Evolutionary conservation across 73 alveolate species (phyloP).

Genomic region (Symbiodinium pilosum): DNA sequence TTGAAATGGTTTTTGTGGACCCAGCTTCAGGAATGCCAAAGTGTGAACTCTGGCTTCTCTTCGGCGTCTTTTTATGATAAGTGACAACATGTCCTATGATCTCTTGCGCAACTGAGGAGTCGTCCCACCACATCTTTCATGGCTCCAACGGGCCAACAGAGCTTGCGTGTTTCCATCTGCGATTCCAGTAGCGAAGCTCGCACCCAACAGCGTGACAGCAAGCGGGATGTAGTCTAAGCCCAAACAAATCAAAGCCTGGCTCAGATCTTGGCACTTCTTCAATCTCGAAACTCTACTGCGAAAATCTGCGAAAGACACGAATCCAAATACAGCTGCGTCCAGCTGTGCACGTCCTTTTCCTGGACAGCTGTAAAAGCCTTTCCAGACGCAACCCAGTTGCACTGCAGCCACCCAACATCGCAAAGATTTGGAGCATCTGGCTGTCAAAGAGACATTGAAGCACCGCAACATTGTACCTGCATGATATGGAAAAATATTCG

Average conservation of each 20-base stretch:
- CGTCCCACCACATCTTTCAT: slow-evolving; percentile 20
- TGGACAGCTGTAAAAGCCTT: no score
- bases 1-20: no score
- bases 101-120: slow-evolving; percentile 6
- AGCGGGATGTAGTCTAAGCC: not conserved
- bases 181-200: slow-evolving; percentile 27
- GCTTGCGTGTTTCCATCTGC: slow-evolving; percentile 33
- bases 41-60: no score
- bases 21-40: no score
- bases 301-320: no score
- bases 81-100: no score
- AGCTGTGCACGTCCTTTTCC: no score
- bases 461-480: not conserved
- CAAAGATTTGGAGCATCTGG: not conserved
- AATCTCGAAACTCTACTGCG: no score
- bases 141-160: slow-evolving; percentile 19
- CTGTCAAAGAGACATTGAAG: not conserved
- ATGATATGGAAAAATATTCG: no score
- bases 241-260: not conserved
- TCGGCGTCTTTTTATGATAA: no score
- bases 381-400: not conserved
- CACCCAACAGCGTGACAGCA: not conserved
- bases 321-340: no score
- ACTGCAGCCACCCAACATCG: not conserved
- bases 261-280: no score